phyloP scores from a whole-genome alignment of 2,329 filamentous ascomycete species.

The Fusarium transvaalense region DNA sequence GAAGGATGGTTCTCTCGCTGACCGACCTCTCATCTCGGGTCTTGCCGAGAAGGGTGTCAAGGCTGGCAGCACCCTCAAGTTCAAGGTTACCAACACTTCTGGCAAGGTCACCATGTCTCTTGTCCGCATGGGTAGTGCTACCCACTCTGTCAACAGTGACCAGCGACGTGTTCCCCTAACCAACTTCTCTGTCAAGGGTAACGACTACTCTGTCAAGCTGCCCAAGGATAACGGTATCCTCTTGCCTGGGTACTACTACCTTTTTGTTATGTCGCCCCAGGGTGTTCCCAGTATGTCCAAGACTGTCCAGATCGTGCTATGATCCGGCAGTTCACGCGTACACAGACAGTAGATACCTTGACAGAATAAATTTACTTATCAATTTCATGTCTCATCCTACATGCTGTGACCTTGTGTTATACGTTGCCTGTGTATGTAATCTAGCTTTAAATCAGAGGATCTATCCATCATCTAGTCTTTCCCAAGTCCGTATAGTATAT shows the following conservation, averaged over 20 bases:
- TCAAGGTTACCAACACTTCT: conserved; percentile 39
- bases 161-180: conserved; percentile 65
- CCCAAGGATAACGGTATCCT: conserved; percentile 63
- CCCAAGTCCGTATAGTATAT: no score
- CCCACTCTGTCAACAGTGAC: conserved; percentile 70
- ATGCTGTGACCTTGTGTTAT: no score
- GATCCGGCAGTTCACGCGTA: neutral
- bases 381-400: neutral
- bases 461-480: no score
- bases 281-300: conserved; percentile 32
- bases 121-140: conserved; percentile 62
- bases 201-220: conserved; percentile 55
- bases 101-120: conserved; percentile 55
- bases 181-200: conserved; percentile 42
- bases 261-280: conserved; percentile 57
- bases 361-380: neutral
- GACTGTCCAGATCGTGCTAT: conserved; percentile 23
- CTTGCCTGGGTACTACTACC: conserved; percentile 66
- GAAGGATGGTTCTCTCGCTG: conserved; percentile 54
- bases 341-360: neutral
- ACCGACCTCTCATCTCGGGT: conserved; percentile 45
- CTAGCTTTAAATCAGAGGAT: no score
- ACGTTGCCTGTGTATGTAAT: no score
- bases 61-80: conserved; percentile 41
- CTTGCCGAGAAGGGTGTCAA: conserved; percentile 25